phyloP scores from a whole-genome alignment of 306 rosid species.

The Benincasa hispida region DNA sequence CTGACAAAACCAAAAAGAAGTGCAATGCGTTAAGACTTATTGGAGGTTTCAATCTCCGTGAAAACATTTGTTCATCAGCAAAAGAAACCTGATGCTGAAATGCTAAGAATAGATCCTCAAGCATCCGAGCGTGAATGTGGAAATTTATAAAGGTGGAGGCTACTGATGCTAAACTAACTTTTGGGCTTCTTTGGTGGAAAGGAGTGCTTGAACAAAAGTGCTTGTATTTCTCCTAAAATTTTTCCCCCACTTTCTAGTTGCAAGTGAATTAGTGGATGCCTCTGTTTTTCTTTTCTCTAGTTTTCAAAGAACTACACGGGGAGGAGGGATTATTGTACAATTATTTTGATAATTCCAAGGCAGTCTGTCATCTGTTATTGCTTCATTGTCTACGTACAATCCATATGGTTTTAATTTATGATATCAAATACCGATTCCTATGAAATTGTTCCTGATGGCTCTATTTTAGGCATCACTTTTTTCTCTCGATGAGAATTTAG shows the following conservation, averaged over 20 bases:
- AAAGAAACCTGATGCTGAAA: background rate
- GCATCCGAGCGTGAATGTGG: background rate
- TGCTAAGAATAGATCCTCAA: background rate
- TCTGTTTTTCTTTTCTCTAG: background rate
- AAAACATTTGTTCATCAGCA: background rate
- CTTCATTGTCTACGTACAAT: background rate
- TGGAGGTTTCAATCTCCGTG: background rate
- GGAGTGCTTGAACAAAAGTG: background rate
- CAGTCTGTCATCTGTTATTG: background rate
- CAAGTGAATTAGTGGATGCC: background rate
- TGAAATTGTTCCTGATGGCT: background rate
- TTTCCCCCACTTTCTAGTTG: background rate
- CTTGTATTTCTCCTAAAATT: background rate
- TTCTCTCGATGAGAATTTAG: background rate
- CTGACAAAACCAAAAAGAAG: conserved; percentile 60
- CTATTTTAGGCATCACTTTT: background rate
- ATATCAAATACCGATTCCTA: background rate
- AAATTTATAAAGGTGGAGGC: background rate
- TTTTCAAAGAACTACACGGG: background rate
- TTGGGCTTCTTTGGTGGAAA: background rate
- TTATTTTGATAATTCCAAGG: background rate
- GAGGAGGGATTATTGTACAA: background rate
- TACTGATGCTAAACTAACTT: background rate
- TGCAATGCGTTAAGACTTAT: conserved; percentile 21
- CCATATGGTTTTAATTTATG: background rate